Evolutionary conservation across 805 yeast species (phyloP), one percentile per base, ranked within the genome.

Genomic region (Zygosaccharomyces pseudorouxii): DNA sequence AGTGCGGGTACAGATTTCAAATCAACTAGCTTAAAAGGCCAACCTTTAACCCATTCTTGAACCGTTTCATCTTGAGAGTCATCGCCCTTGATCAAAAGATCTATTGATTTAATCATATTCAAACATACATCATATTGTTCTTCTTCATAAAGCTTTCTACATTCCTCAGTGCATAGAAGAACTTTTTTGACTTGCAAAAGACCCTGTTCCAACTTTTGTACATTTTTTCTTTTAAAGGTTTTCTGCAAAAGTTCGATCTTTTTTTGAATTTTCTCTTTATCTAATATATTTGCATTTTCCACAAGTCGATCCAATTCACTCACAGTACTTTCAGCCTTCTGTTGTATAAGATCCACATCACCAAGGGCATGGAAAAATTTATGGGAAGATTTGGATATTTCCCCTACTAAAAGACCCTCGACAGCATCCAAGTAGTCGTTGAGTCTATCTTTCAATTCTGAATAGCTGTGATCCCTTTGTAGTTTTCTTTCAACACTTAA

Each of bases 281-380:
- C 82, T 10, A 82, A 63, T 0, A 55, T 49, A 2, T 68, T 63
- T 4, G 89, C 62, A 14, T 77, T 73, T 0, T 58, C 49, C 31
- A 73, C 70, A n/a, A 90, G 67, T 0, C 62, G 58, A 28, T 74
- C 63, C 42, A 84, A 71, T 35, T 74, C 70, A 4, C 64, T 61
- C 0, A 84, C 70, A 20, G 89, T 76, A 10, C 64, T 62, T 10
- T 71, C 67, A 2, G 90, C 79, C 52, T 77, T 78, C 1, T 65
- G 60, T 42, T 82, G 78, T 30, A 90, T 81, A 6, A 71, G 73
- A 57, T 82, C 81, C 48, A 93, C 76, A 53, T 89, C 95, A 46
- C 82, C 87, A 47, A 95, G 71, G 0, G 97, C 90, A 45, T 80
- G 80, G 67, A 89, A 89, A 61, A 93, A 92, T 6, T 90, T 82